Conservation (phyloP, 148 eudicot genomes). For the Salicornia ramosissima region DNA sequence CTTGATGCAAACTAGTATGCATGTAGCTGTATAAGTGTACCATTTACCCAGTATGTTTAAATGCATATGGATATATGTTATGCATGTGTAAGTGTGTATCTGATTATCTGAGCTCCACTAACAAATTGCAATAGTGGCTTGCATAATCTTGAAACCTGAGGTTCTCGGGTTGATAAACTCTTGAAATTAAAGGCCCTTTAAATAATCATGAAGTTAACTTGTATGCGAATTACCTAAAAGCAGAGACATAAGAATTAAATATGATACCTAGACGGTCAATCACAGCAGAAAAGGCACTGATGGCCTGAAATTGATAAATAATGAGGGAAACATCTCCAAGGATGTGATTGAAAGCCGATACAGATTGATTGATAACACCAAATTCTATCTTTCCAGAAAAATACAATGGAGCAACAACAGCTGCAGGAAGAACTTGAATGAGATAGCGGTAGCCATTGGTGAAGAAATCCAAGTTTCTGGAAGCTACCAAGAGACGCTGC, state of each 20-base stretch:
- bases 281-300: slow-evolving; percentile 97
- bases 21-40: too few relatives aligned
- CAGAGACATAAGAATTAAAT: background rate
- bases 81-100: too few relatives aligned
- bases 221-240: background rate
- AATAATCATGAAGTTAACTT: background rate
- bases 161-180: too few relatives aligned
- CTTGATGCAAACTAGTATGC: too few relatives aligned
- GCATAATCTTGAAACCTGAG: too few relatives aligned
- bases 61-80: too few relatives aligned
- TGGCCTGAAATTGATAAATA: slow-evolving; percentile 90
- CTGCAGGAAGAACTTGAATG: slow-evolving; percentile 97
- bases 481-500: slow-evolving; percentile 84
- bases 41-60: too few relatives aligned
- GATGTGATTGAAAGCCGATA: slow-evolving; percentile 94
- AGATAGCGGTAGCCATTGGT: slow-evolving; percentile 95
- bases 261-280: slow-evolving; percentile 84
- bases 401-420: slow-evolving; percentile 96
- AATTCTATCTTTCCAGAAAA: slow-evolving; percentile 97
- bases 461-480: slow-evolving; percentile 97
- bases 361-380: slow-evolving; percentile 96
- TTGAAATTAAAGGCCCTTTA: too few relatives aligned
- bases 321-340: slow-evolving; percentile 97
- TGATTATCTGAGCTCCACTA: too few relatives aligned
- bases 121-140: too few relatives aligned